Evolutionary conservation across 768 basidiomycete genomes (phyloP).

Genomic region (Tricholoma hemisulphureum): DNA sequence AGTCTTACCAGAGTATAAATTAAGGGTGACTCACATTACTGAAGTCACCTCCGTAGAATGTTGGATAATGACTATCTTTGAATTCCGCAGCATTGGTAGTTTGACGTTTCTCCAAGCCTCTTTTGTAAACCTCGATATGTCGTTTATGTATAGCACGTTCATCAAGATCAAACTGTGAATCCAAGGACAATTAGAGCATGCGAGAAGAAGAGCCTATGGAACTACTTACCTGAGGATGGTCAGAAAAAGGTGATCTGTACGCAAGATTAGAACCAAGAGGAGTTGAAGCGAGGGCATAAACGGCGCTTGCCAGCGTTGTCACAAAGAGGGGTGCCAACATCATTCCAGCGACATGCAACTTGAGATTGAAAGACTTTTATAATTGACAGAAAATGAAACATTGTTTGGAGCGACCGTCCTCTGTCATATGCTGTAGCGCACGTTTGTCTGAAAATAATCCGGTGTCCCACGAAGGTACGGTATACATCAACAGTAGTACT

Average conservation of each 20-base stretch:
- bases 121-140: slow-evolving; percentile 35
- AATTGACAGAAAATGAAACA: too few species aligned
- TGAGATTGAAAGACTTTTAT: too few species aligned
- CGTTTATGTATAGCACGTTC: slow-evolving; percentile 33
- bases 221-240: slow-evolving; percentile 31
- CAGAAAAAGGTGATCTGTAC: slow-evolving; percentile 39
- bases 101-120: slow-evolving; percentile 17
- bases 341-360: too few species aligned
- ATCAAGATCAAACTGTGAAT: slow-evolving; percentile 37
- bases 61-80: slow-evolving; percentile 48
- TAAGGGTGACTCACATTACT: slow-evolving; percentile 36
- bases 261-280: slow-evolving; percentile 29
- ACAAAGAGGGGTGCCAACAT: too few species aligned
- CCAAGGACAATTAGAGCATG: not conserved
- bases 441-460: too few species aligned
- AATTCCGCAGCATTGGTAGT: slow-evolving; percentile 19
- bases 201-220: not conserved
- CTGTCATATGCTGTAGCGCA: too few species aligned
- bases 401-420: too few species aligned
- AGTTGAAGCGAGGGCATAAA: too few species aligned
- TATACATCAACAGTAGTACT: too few species aligned
- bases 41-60: slow-evolving; percentile 49
- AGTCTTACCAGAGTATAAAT: not conserved
- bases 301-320: too few species aligned
- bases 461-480: too few species aligned